Base-by-base conservation (phyloP, 495 filamentous ascomycete species). In the Arthonia radiata region DNA sequence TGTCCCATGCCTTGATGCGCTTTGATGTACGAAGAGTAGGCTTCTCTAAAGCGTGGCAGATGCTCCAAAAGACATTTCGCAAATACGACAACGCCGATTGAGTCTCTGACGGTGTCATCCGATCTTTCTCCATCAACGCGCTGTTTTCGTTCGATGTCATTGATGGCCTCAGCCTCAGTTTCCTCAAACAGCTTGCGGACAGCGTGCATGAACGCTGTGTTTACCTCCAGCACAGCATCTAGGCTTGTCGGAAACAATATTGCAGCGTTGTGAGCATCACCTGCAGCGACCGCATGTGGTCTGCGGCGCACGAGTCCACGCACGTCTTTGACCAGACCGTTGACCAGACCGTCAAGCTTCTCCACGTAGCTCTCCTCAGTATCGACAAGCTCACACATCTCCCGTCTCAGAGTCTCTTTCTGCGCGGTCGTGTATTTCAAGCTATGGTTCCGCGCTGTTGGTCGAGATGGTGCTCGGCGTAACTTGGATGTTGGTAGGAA, bases 331-430 rank as follows among this genome's bases (percentile, higher is more conserved):
- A 61, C 62, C 11, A 92, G 61, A 33, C 65, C 64, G 28, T 74
- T 67, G 23, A 89, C 67, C 25, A 97, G 53, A 24, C 81, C 71
- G 34, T 73, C 64, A 18, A 94, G 38, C 40, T 91, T 90, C 41
- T 58, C 53, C 17, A 94, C 79, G 47, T 93, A 99, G 38, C 76
- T 67, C 39, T 83, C 78, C 48, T 99, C 86, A 0, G 86, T 99
- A 38, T 90, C 78, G 15, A 90, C 61, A 31, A 94, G 42, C 44
- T 99, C 86, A 35, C 68, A 74, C 67, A 99, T 72, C 40, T 90
- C 81, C 34, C 77, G 66, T 27, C 81, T 67, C 30, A 94, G 46
- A 22, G 70, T 68, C 29, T 81, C 62, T 40, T 89, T 82, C 39
- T 92, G 78, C 24, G 69, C 67, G 39, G 70, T 70, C 4, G 70